Base-by-base conservation (phyloP, 108 stramenopile genomes). In the Stephanodiscus minutulus region DNA sequence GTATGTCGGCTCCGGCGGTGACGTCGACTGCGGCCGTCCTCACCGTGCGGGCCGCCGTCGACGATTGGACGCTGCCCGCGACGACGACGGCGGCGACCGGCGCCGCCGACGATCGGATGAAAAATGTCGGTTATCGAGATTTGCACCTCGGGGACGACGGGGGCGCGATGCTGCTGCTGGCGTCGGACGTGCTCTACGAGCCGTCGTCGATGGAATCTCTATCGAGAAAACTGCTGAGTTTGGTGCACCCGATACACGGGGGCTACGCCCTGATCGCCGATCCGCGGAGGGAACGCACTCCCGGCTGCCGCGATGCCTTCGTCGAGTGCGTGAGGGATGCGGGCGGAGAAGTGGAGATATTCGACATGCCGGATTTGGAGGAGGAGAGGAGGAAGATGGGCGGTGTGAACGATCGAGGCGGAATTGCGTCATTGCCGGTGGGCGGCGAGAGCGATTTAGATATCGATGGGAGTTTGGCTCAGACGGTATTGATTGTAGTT, bases 41-140 rank as follows among this genome's bases (percentile, higher is more conserved):
- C 25, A 72, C 66, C 1, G 73, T 56, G 0, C 54, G 68, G 0
- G 73, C 79, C 13, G 57, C 73, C 12, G 57, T 83, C 18, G 72
- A 79, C 33, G 82, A 83, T 75, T 83, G 82, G 82, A 82, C 72
- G n/a, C 3, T 49, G 18, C 37, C 71, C 7, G 0, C 35, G 35
- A 55, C 33, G n/a, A 64, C 29, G 13, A 24, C 35, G 52, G 20
- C 13, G 62, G 22, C 15, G 70, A 68, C n/a, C 1, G 47, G 53
- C 12, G 31, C 0, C 52, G 3, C 12, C 11, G 33, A 17, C 27
- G 54, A 20, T 28, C n/a, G n/a, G 24, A 53, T 67, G 37, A 66
- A 79, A 48, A 72, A 79, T 49, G 44, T 79, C 36, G 24, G 70
- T 15, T 68, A 79, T 22, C 1, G 27, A 0, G 70, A 72, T 55